These are phyloP conservation scores for Cytospora leucostoma DNA, from an alignment of 2,329 filamentous ascomycete genomes.

Conservation along the genomic window DNA sequence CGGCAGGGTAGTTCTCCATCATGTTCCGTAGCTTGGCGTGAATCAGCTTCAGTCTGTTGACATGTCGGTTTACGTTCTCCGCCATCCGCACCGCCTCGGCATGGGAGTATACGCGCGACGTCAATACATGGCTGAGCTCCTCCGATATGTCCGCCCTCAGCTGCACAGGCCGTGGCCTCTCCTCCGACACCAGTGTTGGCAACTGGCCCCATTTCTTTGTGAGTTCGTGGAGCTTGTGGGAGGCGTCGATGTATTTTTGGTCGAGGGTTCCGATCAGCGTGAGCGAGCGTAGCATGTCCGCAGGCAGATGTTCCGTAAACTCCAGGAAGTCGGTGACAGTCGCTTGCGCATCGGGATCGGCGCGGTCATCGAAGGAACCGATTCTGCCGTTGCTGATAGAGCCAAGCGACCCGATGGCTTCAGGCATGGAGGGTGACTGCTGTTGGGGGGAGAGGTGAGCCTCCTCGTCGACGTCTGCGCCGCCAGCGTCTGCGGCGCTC, in stretches of 20 bases:
- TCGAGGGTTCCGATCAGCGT: constrained; percentile 68
- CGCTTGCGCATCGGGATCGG: constrained; percentile 67
- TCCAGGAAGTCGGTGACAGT: constrained; percentile 72
- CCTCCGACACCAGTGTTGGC: constrained; percentile 48
- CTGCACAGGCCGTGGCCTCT: constrained; percentile 50
- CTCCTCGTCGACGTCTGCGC: constrained; percentile 33
- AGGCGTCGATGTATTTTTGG: constrained; percentile 57
- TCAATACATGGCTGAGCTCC: constrained; percentile 55
- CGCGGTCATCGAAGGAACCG: constrained; percentile 51
- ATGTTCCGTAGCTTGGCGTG: constrained; percentile 60
- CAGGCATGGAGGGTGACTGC: constrained; percentile 37
- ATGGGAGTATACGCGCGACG: constrained; percentile 58
- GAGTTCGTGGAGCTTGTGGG: constrained; percentile 56
- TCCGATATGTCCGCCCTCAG: constrained; percentile 63
- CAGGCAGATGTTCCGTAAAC: constrained; percentile 69
- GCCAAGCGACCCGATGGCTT: constrained; percentile 36
- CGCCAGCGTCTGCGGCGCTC: constrained; percentile 29
- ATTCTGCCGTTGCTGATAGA: constrained; percentile 40
- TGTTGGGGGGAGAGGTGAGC: constrained; percentile 41
- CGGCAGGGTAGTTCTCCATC: constrained; percentile 59
- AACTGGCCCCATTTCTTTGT: constrained; percentile 59
- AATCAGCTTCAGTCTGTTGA: constrained; percentile 60
- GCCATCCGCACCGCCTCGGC: constrained; percentile 65
- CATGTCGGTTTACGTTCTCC: constrained; percentile 64
- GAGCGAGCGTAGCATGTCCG: constrained; percentile 66